phyloP scores from a whole-genome alignment of 371 early-diverging fungal species.

The Cokeromyces recurvatus region DNA sequence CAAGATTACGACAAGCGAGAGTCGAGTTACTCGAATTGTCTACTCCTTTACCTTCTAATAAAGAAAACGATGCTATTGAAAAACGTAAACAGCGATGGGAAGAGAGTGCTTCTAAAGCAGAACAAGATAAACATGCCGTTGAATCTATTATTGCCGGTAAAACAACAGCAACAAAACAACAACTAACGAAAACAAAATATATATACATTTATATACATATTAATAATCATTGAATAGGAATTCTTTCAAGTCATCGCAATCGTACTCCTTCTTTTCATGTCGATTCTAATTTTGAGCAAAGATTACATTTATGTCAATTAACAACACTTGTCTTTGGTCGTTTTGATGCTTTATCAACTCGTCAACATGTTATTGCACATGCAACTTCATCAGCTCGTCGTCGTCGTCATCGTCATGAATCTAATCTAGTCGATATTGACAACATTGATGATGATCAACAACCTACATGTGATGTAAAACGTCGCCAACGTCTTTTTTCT shows the following conservation, averaged over 20 bases:
- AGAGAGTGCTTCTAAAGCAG: conserved; percentile 40
- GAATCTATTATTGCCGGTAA: conserved; percentile 47
- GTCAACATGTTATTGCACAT: conserved; percentile 32
- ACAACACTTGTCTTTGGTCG: conserved; percentile 61
- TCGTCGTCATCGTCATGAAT: conserved; percentile 30
- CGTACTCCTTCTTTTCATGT: conserved; percentile 37
- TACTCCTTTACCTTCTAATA: conserved; percentile 18
- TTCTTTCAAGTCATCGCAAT: conserved; percentile 49
- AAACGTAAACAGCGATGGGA: conserved; percentile 34
- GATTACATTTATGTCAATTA: conserved; percentile 56
- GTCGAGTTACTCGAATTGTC: conserved; percentile 41
- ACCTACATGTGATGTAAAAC: conserved; percentile 8
- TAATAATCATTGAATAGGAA: conserved; percentile 41
- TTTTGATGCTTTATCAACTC: conserved; percentile 50
- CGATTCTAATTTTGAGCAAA: conserved; percentile 49
- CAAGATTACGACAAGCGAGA: conserved; percentile 37
- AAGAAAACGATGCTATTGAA: conserved; percentile 18
- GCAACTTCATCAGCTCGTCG: conserved; percentile 8
- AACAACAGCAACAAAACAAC: no score
- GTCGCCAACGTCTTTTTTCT: conserved; percentile 22
- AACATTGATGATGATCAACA: conserved; percentile 9
- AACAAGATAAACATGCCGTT: conserved; percentile 49
- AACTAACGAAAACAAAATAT: no score
- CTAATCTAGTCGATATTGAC: conserved; percentile 17
- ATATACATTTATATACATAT: no score